These are phyloP conservation scores for Blastobotrys petasosporus DNA, from an alignment of 1,139 yeast species.

Conservation along the genomic window DNA sequence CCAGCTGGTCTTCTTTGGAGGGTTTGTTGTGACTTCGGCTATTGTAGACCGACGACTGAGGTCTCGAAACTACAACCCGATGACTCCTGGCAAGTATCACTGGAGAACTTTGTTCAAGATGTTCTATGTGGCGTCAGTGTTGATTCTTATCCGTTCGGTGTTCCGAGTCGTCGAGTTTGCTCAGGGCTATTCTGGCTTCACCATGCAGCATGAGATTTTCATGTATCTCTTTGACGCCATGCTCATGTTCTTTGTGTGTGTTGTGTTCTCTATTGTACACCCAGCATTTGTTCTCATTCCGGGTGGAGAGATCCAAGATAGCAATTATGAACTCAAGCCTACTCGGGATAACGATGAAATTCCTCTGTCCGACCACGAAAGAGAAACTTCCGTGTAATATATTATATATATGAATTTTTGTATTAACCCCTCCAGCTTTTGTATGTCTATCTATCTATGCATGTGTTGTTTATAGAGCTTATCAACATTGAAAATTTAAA, in stretches of 20 bases:
- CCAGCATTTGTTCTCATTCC: slow-evolving; percentile 13
- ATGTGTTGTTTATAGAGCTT: too few relatives aligned
- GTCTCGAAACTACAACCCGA: slow-evolving; percentile 6
- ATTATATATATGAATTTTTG: too few relatives aligned
- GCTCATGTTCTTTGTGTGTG: slow-evolving; percentile 18
- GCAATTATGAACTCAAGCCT: too few relatives aligned
- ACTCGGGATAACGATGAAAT: too few relatives aligned
- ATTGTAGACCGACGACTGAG: slow-evolving; percentile 16
- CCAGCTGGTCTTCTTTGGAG: slow-evolving; percentile 37
- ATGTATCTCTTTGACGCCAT: slow-evolving; percentile 36
- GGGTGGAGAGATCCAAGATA: not conserved
- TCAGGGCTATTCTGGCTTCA: slow-evolving; percentile 36
- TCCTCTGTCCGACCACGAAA: too few relatives aligned
- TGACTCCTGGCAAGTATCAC: slow-evolving; percentile 17
- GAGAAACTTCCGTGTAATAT: too few relatives aligned
- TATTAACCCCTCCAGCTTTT: too few relatives aligned
- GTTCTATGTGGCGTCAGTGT: slow-evolving; percentile 30
- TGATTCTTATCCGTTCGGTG: slow-evolving; percentile 40
- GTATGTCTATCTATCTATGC: too few relatives aligned
- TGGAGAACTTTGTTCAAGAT: slow-evolving; percentile 15
- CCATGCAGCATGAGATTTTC: slow-evolving; percentile 37
- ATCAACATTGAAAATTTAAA: too few relatives aligned
- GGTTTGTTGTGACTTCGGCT: slow-evolving; percentile 25
- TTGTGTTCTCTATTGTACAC: slow-evolving; percentile 10
- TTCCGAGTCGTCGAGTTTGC: slow-evolving; percentile 39